Evolutionary conservation across 495 filamentous ascomycete species (phyloP), one percentile per base, ranked within the genome.

Genomic region (Aspergillus sclerotioniger): DNA sequence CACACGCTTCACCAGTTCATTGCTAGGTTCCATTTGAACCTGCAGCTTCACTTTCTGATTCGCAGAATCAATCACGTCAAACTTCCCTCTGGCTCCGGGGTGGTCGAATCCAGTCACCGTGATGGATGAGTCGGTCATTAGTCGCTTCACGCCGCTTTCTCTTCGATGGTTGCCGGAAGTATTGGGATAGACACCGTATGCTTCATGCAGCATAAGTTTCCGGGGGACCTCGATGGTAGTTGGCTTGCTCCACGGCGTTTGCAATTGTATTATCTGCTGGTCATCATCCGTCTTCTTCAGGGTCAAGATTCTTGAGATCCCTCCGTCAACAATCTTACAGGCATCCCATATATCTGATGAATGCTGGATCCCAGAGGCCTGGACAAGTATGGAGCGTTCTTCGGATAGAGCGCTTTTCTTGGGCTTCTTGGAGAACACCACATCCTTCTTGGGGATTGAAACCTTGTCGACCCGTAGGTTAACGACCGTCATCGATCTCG

Each of bases 201-300:
- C 76, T 37, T 81, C 72, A 53, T 80, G 69, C 8, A 82, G 51
- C 61, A 73, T 71, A 7, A 83, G 62, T n/a, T 71, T 78, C 1
- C 64, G 31, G 3, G 84, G 82, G 13, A 86, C 59, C 13, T 77
- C 69, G 8, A 92, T 64, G 21, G 81, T 84, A 19, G 83, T 82
- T 3, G 82, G 70, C 45, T 78, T 75, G 33, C 85, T 82, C 89
- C 90, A 93, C 6, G 88, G 89, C 6, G 87, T 88, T 69, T 91
- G 89, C 37, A 92, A 64, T 43, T 83, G 87, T 28, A 96, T 70
- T 59, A 86, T 80, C 10, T 83, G 82, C 21, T 80, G 77, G 8
- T 85, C 85, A 57, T 81, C 71, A n/a, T 78, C 79, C 25, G 81
- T 81, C 55, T 84, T 80, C n/a, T 82, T 86, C 17, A 96, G 76